phyloP scores from a whole-genome alignment of 2,329 filamentous ascomycete species.

The Colletotrichum sp. region DNA sequence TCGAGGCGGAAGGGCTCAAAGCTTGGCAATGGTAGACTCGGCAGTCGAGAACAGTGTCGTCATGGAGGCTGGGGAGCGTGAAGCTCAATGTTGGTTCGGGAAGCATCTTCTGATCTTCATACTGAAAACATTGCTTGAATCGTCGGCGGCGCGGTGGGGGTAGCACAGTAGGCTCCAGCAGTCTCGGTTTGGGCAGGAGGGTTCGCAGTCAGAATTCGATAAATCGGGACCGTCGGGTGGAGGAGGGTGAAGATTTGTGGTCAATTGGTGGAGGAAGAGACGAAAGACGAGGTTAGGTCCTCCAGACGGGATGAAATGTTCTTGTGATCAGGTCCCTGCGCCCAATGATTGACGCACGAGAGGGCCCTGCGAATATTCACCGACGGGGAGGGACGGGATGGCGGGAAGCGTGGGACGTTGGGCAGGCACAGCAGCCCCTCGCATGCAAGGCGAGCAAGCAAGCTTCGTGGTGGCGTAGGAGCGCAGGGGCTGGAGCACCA shows the following conservation, averaged over 20 bases:
- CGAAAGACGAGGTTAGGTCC: background rate
- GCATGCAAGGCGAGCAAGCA: background rate
- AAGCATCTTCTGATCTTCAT: conserved; percentile 47
- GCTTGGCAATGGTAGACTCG: conserved; percentile 78
- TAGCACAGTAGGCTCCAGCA: background rate
- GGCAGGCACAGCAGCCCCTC: background rate
- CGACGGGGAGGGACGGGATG: background rate
- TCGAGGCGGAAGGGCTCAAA: conserved; percentile 35
- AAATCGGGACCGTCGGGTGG: background rate
- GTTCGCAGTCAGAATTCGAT: background rate
- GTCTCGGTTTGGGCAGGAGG: background rate
- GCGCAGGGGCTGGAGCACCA: conserved; percentile 1
- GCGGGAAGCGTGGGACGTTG: background rate
- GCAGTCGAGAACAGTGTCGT: conserved; percentile 77
- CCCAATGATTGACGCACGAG: background rate
- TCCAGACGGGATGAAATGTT: background rate
- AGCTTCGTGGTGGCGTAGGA: conserved; percentile 9
- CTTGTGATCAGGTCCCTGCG: background rate
- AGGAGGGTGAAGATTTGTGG: background rate
- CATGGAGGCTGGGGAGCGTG: conserved; percentile 84
- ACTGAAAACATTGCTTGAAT: conserved; percentile 12
- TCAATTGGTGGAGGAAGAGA: background rate
- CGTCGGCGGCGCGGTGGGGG: background rate
- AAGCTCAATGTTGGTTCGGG: conserved; percentile 68
- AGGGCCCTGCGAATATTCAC: background rate